Evolutionary conservation across 1,139 yeast genomes (phyloP).

Genomic region (Martiniozyma asiatica): DNA sequence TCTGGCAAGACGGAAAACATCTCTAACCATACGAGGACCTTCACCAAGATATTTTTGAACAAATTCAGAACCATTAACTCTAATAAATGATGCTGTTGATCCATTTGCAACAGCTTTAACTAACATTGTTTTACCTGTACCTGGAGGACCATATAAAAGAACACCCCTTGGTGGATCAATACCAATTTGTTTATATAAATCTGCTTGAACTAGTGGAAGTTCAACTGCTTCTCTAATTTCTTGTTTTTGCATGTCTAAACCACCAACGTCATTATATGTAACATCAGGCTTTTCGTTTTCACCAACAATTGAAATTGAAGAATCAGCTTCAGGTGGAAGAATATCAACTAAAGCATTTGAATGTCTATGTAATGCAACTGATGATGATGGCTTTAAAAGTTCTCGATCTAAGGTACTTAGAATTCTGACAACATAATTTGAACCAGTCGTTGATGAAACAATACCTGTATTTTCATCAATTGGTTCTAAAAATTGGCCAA

Average conservation of each 20-base stretch:
- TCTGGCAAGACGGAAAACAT: conserved; percentile 91
- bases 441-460: conserved; percentile 94
- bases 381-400: conserved; percentile 83
- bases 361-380: conserved; percentile 96
- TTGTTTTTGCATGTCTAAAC: conserved; percentile 97
- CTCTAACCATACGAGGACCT: conserved; percentile 99
- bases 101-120: conserved; percentile 98
- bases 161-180: conserved; percentile 99
- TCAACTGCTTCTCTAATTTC: conserved; percentile 98
- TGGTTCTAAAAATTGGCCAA: conserved; percentile 96
- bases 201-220: conserved; percentile 91
- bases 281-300: conserved; percentile 70
- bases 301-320: conserved; percentile 88
- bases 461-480: conserved; percentile 95
- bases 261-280: conserved; percentile 91
- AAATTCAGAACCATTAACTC: conserved; percentile 96
- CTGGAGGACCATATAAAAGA: conserved; percentile 94
- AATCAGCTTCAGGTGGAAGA: conserved; percentile 97
- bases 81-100: conserved; percentile 88
- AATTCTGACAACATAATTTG: conserved; percentile 91
- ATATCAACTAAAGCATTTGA: conserved; percentile 96
- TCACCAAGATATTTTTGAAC: conserved; percentile 98
- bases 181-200: conserved; percentile 92
- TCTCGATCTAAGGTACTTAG: conserved; percentile 92
- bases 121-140: conserved; percentile 98